Evolutionary conservation across 164 flowering plant species (phyloP), one percentile per base, ranked within the genome.

Genomic region (Nelumbo lutea): DNA sequence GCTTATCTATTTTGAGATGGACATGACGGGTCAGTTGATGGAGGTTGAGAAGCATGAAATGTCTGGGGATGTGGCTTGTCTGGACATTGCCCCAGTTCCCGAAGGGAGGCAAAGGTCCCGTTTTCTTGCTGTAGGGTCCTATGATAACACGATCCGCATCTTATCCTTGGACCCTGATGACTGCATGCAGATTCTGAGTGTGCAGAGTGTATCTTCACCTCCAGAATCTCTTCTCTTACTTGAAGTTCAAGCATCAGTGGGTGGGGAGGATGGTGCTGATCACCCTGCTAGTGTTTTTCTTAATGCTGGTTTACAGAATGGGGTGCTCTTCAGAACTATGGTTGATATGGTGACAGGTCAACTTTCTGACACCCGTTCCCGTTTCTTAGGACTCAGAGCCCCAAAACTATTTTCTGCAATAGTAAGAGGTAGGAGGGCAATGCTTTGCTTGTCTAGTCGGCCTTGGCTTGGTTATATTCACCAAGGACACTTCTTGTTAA

Each of bases 271-370:
- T 85, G 98, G 96, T 78, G 99, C 97, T 56, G 99, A 93, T 76
- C 98, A 88, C 75, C 97, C 99, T 42, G 99, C 99, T 47, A 96
- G 94, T 62, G 91, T 96, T 67, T 96, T 96, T 73, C 91, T 93
- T 3, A 96, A 96, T 86, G 88, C 98, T 66, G 99, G 98, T 74
- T 75, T 96, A 64, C 93, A 87, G 79, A 88, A 85, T 82, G 99
- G 99, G 8, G 98, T 96, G 72, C 76, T 96, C 51, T 96, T 87
- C 75, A 83, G 99, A 70, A 96, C 96, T 8, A 96, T 91, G 43
- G 99, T 96, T 65, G 99, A 93, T 77, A 96, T 96, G 99, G 91
- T 93, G 66, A 93, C 97, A 0, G 99, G 99, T 57, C 97, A 93
- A 78, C 90, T 96, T 64, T 93, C 99, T 40, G 98, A 96, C 81